These are phyloP conservation scores for Xeromyces bisporus DNA, from an alignment of 495 filamentous ascomycete genomes.

Conservation along the genomic window DNA sequence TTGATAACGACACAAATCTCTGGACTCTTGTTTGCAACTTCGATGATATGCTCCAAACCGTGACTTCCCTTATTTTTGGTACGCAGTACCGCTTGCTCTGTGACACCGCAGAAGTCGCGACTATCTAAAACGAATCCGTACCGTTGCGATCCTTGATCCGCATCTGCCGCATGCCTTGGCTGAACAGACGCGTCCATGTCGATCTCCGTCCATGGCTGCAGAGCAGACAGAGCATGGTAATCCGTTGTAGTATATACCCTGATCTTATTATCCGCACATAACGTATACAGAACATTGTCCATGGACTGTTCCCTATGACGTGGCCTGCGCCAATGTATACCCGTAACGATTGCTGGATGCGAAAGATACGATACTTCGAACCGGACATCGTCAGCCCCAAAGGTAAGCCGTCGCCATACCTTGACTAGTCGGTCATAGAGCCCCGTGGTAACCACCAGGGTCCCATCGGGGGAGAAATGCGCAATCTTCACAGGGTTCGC, in stretches of 20 bases:
- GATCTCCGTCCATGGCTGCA: constrained; percentile 70
- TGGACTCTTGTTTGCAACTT: constrained; percentile 68
- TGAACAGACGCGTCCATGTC: constrained; percentile 64
- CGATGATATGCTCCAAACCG: constrained; percentile 67
- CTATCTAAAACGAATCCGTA: constrained; percentile 78
- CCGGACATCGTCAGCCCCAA: constrained; percentile 61
- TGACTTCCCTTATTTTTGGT: constrained; percentile 44
- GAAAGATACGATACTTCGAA: constrained; percentile 85
- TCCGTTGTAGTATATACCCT: constrained; percentile 74
- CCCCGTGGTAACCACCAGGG: constrained; percentile 69
- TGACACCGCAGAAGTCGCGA: constrained; percentile 59
- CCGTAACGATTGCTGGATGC: constrained; percentile 65
- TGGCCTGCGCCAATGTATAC: constrained; percentile 69
- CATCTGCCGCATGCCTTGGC: constrained; percentile 26
- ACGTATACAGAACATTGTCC: constrained; percentile 84
- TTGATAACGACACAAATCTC: constrained; percentile 83
- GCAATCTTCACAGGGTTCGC: constrained; percentile 62
- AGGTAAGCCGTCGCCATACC: constrained; percentile 81
- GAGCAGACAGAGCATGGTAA: constrained; percentile 47
- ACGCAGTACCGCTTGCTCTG: constrained; percentile 56
- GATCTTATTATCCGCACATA: constrained; percentile 69
- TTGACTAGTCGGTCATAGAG: constrained; percentile 72
- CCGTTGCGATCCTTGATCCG: constrained; percentile 23
- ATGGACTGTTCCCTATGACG: constrained; percentile 58
- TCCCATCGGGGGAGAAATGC: constrained; percentile 68